A percentile compares a stretch with the other conserved stretches of the same genome.
These are phyloP conservation scores for Colletotrichum salicis DNA, from an alignment of 2,329 filamentous ascomycete genomes.

Conservation along the genomic window DNA sequence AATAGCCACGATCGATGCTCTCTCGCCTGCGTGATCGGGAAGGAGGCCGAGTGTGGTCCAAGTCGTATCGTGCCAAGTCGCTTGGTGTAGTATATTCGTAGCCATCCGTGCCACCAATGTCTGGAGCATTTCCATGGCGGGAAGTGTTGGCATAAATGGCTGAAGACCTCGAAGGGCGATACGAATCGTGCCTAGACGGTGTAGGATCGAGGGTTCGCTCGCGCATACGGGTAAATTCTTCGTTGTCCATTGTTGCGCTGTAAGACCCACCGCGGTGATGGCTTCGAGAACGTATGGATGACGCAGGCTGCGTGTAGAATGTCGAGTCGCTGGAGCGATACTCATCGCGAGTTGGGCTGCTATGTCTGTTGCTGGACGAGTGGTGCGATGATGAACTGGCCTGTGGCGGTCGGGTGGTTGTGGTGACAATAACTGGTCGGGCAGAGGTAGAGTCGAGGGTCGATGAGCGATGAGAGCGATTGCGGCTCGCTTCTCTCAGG, in stretches of 20 bases:
- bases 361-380: slow-evolving; percentile 44
- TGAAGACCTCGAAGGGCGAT: slow-evolving; percentile 59
- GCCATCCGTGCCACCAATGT: slow-evolving; percentile 65
- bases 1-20: slow-evolving; percentile 65
- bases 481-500: slow-evolving; percentile 59
- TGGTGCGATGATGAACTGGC: slow-evolving; percentile 49
- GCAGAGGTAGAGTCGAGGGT: slow-evolving; percentile 61
- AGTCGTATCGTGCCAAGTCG: slow-evolving; percentile 70
- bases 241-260: slow-evolving; percentile 60
- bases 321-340: slow-evolving; percentile 64
- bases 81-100: slow-evolving; percentile 73
- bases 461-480: slow-evolving; percentile 55
- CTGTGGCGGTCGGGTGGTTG: slow-evolving; percentile 55
- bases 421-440: slow-evolving; percentile 68
- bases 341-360: slow-evolving; percentile 63
- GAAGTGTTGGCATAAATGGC: slow-evolving; percentile 56
- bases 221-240: slow-evolving; percentile 61
- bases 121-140: slow-evolving; percentile 54
- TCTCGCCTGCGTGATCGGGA: slow-evolving; percentile 58
- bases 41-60: slow-evolving; percentile 61
- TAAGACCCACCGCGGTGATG: slow-evolving; percentile 55
- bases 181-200: slow-evolving; percentile 54
- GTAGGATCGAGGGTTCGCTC: slow-evolving; percentile 59
- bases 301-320: slow-evolving; percentile 68
- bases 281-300: slow-evolving; percentile 64